These are phyloP conservation scores for Ramaria sp. DNA, from an alignment of 768 basidiomycete species.

Conservation along the genomic window DNA sequence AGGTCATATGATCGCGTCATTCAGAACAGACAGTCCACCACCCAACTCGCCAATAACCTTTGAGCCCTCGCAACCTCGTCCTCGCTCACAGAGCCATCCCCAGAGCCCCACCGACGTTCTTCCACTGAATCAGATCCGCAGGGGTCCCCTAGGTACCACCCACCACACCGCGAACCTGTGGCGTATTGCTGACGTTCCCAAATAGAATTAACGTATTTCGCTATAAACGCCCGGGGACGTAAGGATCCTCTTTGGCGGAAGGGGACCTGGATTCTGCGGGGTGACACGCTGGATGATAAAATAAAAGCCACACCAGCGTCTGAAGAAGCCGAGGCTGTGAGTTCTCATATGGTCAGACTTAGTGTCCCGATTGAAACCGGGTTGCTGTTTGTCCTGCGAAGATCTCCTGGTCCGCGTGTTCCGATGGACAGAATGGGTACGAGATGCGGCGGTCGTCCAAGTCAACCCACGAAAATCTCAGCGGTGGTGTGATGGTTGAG, in stretches of 20 bases:
- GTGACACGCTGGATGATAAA: background rate
- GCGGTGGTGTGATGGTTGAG: conserved; percentile 6
- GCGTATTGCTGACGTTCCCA: no score
- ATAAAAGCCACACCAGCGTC: background rate
- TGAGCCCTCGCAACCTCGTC: background rate
- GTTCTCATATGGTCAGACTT: background rate
- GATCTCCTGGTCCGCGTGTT: conserved; percentile 8
- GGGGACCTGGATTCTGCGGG: conserved; percentile 4
- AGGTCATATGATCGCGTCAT: background rate
- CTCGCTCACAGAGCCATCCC: background rate
- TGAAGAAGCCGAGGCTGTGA: background rate
- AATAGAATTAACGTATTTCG: no score
- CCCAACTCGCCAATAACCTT: background rate
- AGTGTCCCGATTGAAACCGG: background rate
- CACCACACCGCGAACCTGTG: background rate
- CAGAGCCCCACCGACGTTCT: background rate
- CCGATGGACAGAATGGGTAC: conserved; percentile 7
- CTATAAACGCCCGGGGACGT: background rate
- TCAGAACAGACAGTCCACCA: background rate
- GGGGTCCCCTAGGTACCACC: conserved; percentile 1
- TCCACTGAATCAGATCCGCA: background rate
- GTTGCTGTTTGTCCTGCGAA: background rate
- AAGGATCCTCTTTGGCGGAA: conserved; percentile 4
- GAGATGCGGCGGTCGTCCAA: background rate
- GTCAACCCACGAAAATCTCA: background rate